A percentile compares a stretch with the other conserved stretches of the same genome.
These are phyloP conservation scores for Creolimax fragrantissima DNA, from an alignment of 78 protist species.

Conservation along the genomic window DNA sequence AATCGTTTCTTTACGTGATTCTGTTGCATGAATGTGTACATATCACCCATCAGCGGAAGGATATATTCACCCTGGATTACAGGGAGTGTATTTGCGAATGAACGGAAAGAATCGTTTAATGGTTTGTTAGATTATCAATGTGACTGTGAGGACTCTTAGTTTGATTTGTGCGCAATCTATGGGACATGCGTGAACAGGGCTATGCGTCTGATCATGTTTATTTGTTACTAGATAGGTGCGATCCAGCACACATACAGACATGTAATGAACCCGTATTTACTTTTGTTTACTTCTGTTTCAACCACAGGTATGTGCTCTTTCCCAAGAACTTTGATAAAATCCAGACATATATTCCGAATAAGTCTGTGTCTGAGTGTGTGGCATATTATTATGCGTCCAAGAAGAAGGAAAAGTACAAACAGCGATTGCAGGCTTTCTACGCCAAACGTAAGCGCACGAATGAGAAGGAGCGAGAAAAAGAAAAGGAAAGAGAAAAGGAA, in stretches of 20 bases:
- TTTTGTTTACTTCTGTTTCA: too few relatives aligned
- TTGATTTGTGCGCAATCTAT: not conserved
- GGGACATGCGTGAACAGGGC: not conserved
- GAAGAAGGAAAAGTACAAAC: constrained; percentile 18
- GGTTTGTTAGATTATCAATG: too few relatives aligned
- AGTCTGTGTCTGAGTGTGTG: constrained; percentile 24
- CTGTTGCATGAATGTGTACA: too few relatives aligned
- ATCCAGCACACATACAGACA: too few relatives aligned
- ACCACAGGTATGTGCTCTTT: not conserved
- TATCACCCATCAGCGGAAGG: too few relatives aligned
- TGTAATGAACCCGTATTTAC: too few relatives aligned
- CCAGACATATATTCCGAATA: constrained; percentile 4
- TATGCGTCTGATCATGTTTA: not conserved
- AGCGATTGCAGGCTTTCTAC: not conserved
- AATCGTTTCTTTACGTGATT: not conserved
- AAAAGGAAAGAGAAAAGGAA: not conserved
- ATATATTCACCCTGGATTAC: too few relatives aligned
- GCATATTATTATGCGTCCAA: constrained; percentile 22
- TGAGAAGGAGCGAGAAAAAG: not conserved
- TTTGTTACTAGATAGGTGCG: too few relatives aligned
- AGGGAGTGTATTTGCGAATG: too few relatives aligned
- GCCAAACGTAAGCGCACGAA: not conserved
- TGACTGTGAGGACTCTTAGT: too few relatives aligned
- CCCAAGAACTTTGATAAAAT: constrained; percentile 30
- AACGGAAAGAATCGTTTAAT: too few relatives aligned